Conservation (phyloP, 371 early-diverging fungal genomes). For the Syncephalastrum racemosum region DNA sequence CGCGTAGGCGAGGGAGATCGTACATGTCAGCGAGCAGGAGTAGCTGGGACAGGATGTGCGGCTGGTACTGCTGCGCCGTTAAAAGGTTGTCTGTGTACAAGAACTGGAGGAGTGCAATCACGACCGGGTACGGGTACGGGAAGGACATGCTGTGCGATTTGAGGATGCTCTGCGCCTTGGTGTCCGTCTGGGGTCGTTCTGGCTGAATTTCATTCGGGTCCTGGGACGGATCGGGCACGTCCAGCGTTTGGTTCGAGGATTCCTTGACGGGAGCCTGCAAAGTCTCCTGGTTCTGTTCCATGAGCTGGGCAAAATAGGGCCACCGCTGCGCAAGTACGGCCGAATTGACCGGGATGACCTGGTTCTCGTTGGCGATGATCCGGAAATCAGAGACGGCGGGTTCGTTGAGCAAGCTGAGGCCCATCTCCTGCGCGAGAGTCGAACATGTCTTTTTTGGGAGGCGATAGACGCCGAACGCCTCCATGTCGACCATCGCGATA, state of each 20-base stretch:
- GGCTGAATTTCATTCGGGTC: slow-evolving; percentile 2
- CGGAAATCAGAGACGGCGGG: slow-evolving; percentile 58
- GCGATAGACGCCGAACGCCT: slow-evolving; percentile 58
- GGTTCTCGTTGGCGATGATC: slow-evolving; percentile 57
- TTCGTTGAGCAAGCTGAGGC: slow-evolving; percentile 54
- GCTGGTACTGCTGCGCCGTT: slow-evolving; percentile 51
- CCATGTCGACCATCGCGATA: slow-evolving; percentile 56
- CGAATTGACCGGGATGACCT: slow-evolving; percentile 57
- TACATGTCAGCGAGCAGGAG: slow-evolving; percentile 58
- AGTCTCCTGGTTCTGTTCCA: slow-evolving; percentile 29
- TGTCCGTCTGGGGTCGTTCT: slow-evolving; percentile 2
- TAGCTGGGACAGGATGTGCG: slow-evolving; percentile 58
- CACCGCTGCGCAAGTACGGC: slow-evolving; percentile 65
- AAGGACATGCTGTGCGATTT: slow-evolving; percentile 33
- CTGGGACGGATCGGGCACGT: neutral
- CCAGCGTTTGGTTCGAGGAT: neutral
- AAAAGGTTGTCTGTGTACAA: slow-evolving; percentile 65
- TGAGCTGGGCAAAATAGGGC: slow-evolving; percentile 55
- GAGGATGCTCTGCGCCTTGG: slow-evolving; percentile 9
- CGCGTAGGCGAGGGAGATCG: slow-evolving; percentile 51
- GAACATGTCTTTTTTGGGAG: slow-evolving; percentile 38
- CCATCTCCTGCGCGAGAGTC: slow-evolving; percentile 45
- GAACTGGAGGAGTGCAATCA: slow-evolving; percentile 62
- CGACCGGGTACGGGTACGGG: slow-evolving; percentile 56
- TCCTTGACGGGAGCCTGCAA: slow-evolving; percentile 3